Percentiles rank a stretch among this genome's conserved stretches.
Conservation (phyloP, 208 protist genomes). For the Wallacemonas sp. region DNA sequence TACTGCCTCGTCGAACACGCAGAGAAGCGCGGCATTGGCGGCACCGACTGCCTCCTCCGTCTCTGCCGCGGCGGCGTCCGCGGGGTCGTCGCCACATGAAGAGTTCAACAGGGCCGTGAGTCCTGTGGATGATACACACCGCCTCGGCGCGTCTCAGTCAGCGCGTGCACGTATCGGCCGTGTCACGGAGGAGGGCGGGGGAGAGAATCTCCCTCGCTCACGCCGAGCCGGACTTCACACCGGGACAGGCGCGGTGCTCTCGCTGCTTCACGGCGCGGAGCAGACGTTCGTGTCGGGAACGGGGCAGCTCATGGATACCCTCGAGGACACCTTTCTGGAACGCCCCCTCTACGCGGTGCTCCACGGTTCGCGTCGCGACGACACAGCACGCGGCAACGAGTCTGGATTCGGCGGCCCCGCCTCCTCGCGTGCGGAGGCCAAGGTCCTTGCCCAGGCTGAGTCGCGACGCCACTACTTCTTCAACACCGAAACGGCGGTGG, state of each 20-base stretch:
- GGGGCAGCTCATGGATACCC: slow-evolving; percentile 25
- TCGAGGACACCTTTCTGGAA: slow-evolving; percentile 28
- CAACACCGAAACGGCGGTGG: slow-evolving; percentile 58
- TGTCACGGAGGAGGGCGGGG: too few relatives aligned
- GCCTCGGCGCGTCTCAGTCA: too few relatives aligned
- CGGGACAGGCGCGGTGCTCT: slow-evolving; percentile 11
- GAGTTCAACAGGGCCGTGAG: too few relatives aligned
- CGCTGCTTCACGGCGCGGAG: slow-evolving; percentile 17
- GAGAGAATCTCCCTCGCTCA: too few relatives aligned
- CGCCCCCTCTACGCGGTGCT: slow-evolving; percentile 14
- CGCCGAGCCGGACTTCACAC: too few relatives aligned
- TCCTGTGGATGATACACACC: too few relatives aligned
- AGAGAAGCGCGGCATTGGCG: too few relatives aligned
- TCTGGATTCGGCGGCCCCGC: neutral
- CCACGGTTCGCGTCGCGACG: neutral
- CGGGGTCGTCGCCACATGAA: too few relatives aligned
- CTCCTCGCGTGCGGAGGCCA: neutral
- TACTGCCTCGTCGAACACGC: too few relatives aligned
- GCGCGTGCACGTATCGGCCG: too few relatives aligned
- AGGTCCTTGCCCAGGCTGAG: neutral
- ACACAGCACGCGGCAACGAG: neutral
- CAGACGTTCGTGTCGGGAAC: slow-evolving; percentile 26
- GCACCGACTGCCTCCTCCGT: too few relatives aligned
- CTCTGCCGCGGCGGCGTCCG: too few relatives aligned
- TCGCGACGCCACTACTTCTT: slow-evolving; percentile 31